Base-by-base conservation (phyloP, 2,329 filamentous ascomycete genomes). In the Septoria petroselini region DNA sequence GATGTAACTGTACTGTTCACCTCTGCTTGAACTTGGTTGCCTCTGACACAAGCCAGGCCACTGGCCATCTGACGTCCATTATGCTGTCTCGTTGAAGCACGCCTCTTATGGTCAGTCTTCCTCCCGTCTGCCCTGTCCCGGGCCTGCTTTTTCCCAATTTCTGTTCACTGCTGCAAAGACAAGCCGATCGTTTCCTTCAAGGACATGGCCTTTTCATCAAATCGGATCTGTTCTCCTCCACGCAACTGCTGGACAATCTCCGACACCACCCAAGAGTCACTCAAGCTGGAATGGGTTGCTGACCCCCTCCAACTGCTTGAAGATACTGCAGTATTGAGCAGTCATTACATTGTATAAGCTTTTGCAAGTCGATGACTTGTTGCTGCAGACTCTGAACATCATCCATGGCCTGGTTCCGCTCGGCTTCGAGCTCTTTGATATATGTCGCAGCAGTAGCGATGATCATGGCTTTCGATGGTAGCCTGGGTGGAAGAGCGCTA, bases 301-400 rank as follows among this genome's bases (percentile, higher is more conserved):
- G 44, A 39, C 38, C 18, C 25, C 50, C 50, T 11, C 54, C 52
- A 11, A 55, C 57, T 18, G 52, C 48, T 38, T 58, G 55, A 45
- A 61, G 44, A 39, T 61, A 59, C 41, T 58, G 57, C 51, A 61
- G 41, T 33, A 61, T 58, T 34, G 52, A 54, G 62, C 72, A 75
- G 52, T 74, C 72, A 34, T 73, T 70, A 55, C 72, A 75, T 56
- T 72, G 71, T 44, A 74, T 69, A 19, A 74, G 61, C 37, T 68
- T 69, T 55, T 74, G 70, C 8, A 74, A 63, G 33, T 70, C 70
- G 53, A 69, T 69, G 42, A 74, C 65, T 18, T 71, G 63, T 17
- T 66, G 63, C 52, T 66, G 61, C 14, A 75, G 58, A 7, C 67
- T 45, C 40, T 65, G 60, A 25, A 73, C 71, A 52, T 71, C 69